Evolutionary conservation across 2,329 filamentous ascomycete genomes (phyloP).

Genomic region (Aspergillus tanneri): DNA sequence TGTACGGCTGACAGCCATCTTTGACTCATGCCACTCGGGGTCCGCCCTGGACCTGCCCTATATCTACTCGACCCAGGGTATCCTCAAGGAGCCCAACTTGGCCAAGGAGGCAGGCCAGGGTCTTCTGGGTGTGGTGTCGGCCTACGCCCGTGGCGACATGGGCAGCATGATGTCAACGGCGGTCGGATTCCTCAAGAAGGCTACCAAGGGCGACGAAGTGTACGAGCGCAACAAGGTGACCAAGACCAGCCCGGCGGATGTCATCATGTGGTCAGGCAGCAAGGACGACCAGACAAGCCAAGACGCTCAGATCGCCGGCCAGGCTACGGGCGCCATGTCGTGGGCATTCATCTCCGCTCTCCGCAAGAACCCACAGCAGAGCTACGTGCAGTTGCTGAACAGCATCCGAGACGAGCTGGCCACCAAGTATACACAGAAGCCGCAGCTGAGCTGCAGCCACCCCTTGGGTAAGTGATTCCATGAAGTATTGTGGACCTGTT

Average conservation of each 20-base stretch:
- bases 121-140: slow-evolving; percentile 65
- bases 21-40: slow-evolving; percentile 67
- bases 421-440: slow-evolving; percentile 88
- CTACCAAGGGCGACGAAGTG: slow-evolving; percentile 72
- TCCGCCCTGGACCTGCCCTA: slow-evolving; percentile 67
- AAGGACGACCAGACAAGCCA: slow-evolving; percentile 95
- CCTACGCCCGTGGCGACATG: slow-evolving; percentile 81
- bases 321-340: slow-evolving; percentile 97
- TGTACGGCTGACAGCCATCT: slow-evolving; percentile 72
- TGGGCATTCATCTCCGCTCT: slow-evolving; percentile 92
- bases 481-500: too few species aligned
- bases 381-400: slow-evolving; percentile 92
- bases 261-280: slow-evolving; percentile 96
- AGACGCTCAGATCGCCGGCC: slow-evolving; percentile 81
- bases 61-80: slow-evolving; percentile 65
- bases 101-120: slow-evolving; percentile 67
- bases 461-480: slow-evolving; percentile 81
- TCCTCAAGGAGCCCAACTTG: slow-evolving; percentile 68
- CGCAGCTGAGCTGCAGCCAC: slow-evolving; percentile 93
- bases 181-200: slow-evolving; percentile 85
- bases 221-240: slow-evolving; percentile 80
- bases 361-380: slow-evolving; percentile 91
- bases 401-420: slow-evolving; percentile 87
- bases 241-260: slow-evolving; percentile 91
- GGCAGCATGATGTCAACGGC: slow-evolving; percentile 75